phyloP scores from a whole-genome alignment of 108 stramenopile species.

The Skeletonema menzelii region DNA sequence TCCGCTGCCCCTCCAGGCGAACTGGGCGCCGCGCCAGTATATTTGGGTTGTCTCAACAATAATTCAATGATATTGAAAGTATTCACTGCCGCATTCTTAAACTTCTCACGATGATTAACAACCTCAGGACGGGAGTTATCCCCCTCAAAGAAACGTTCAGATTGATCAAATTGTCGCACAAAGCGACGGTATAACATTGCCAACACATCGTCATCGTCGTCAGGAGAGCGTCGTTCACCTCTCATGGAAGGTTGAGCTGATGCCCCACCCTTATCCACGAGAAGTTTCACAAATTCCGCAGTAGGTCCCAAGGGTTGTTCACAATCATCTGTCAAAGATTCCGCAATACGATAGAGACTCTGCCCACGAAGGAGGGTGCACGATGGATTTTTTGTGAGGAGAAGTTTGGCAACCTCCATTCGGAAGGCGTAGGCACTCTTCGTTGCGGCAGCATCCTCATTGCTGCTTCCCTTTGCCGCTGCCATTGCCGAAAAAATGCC shows the following conservation, averaged over 20 bases:
- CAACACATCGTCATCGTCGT: conserved; percentile 72
- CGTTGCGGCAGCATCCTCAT: conserved; percentile 1
- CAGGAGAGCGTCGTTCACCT: neutral
- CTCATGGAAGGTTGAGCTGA: conserved; percentile 8
- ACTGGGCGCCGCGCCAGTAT: neutral
- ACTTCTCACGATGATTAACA: conserved; percentile 66
- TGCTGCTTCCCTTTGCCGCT: conserved; percentile 33
- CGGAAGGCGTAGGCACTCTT: conserved; percentile 22
- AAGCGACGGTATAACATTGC: conserved; percentile 82
- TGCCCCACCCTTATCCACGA: conserved; percentile 23
- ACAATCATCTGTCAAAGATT: conserved; percentile 77
- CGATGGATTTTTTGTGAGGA: neutral
- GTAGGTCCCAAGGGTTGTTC: conserved; percentile 54
- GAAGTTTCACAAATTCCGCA: conserved; percentile 49
- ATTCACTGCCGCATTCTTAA: conserved; percentile 83
- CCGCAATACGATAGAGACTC: conserved; percentile 58
- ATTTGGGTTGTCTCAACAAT: conserved; percentile 49
- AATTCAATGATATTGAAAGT: conserved; percentile 83
- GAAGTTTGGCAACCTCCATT: conserved; percentile 7
- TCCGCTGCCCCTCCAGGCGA: neutral
- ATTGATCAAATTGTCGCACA: conserved; percentile 81
- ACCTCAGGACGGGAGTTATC: conserved; percentile 85
- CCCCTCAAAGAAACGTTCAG: conserved; percentile 86
- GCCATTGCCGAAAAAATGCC: conserved; percentile 48
- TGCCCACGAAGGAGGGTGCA: conserved; percentile 4